Conservation (phyloP, 257 asterid genomes). For the Oldenlandia corymbosa region DNA sequence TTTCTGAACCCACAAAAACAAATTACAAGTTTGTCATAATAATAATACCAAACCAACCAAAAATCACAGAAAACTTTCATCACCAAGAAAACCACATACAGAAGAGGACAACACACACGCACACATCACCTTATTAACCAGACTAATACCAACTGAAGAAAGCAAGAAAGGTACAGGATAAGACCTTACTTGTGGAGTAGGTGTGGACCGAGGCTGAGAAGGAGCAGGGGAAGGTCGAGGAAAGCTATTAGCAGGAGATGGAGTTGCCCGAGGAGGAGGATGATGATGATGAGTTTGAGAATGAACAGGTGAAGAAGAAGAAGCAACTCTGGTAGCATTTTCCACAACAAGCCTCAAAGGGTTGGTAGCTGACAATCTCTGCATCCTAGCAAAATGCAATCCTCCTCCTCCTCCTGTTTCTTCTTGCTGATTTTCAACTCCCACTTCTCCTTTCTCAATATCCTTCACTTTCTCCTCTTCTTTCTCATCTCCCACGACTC, state of each 20-base stretch:
- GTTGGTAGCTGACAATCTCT: conserved; percentile 69
- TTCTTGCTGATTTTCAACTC: conserved; percentile 31
- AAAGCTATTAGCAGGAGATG: conserved; percentile 21
- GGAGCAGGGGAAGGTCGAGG: conserved; percentile 31
- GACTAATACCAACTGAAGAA: background rate
- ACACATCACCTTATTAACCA: background rate
- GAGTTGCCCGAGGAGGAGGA: conserved; percentile 21
- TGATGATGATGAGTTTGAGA: conserved; percentile 20
- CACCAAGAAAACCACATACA: background rate
- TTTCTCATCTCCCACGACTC: conserved; percentile 23
- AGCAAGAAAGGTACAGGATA: background rate
- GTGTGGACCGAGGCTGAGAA: conserved; percentile 50
- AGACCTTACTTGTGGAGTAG: conserved; percentile 64
- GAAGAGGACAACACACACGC: background rate
- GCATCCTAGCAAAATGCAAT: conserved; percentile 69
- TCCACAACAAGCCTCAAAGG: conserved; percentile 75
- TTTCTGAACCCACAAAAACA: background rate
- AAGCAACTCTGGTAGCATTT: conserved; percentile 71
- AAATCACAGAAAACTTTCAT: background rate
- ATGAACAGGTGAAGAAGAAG: conserved; percentile 56
- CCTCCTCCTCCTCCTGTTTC: conserved; percentile 39
- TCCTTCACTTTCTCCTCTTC: conserved; percentile 35
- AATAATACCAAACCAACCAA: background rate
- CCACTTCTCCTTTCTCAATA: conserved; percentile 62
- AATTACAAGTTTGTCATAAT: background rate